These are phyloP conservation scores for Trichosanthes truncata DNA, from an alignment of 306 rosid genomes.

Conservation along the genomic window DNA sequence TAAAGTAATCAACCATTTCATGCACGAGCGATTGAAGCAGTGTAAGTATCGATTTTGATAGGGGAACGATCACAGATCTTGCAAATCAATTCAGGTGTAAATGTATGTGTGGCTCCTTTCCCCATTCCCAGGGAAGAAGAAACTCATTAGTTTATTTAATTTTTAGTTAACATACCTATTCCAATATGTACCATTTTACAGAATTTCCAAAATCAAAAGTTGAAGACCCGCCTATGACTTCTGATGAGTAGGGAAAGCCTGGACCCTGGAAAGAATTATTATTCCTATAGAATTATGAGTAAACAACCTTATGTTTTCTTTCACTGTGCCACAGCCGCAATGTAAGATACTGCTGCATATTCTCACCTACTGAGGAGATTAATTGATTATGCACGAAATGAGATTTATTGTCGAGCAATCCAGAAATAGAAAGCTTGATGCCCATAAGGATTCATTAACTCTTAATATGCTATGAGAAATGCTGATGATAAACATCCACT, in stretches of 20 bases:
- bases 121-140: background rate
- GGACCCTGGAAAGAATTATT: background rate
- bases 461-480: background rate
- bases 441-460: background rate
- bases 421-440: background rate
- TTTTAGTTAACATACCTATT: background rate
- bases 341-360: background rate
- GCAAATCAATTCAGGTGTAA: background rate
- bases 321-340: background rate
- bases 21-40: background rate
- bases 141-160: background rate
- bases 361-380: background rate
- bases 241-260: background rate
- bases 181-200: background rate
- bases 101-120: background rate
- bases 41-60: background rate
- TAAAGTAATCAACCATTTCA: background rate
- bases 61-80: background rate
- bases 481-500: background rate
- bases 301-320: background rate
- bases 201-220: background rate
- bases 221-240: background rate
- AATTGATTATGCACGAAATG: constrained; percentile 7
- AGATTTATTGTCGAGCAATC: background rate
- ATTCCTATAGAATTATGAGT: background rate